Base-by-base conservation (phyloP, 345 rosid species). In the Rhodamnia argentea region DNA sequence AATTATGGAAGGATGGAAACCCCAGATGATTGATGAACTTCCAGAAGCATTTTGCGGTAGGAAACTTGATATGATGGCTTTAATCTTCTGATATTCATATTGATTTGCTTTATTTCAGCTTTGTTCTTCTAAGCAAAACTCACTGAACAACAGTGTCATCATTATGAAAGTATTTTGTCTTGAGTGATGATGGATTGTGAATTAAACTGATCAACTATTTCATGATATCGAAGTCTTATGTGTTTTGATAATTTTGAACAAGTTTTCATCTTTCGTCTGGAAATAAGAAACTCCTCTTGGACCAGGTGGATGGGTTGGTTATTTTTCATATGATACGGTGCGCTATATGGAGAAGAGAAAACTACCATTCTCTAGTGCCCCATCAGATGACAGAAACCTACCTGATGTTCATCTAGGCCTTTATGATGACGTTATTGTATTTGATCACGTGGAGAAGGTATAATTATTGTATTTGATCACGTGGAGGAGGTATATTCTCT, bases 301-400 rank as follows among this genome's bases (percentile, higher is more conserved):
- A 70, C 84, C 88, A 97, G 99, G 98, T 91, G 99, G 99, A 9
- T 96, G 99, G 98, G 99, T 96, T 56, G 99, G 98, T 52, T 97
- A 94, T 87, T 96, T 97, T 86, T 97, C 98, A 7, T 97, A 97
- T 89, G 99, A 97, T 87, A 97, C 99, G 1, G 96, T 97, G 86
- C 93, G 98, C 50, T 97, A 90, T 85, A 96, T 88, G 12, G 99
- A 96, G 94, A 97, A 91, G 92, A 97, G 95, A 90, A 97, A 95
- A 90, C 89, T 96, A 44, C 95, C 98, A 3, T 97, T 97, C 87
- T 88, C 91, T 57, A 64, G 85, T 87, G 96, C 98, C 78, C 98
- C 98, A 9, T 87, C 86, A 22, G 98, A 97, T 91, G 99, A 97
- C 83, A 94, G 98, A 89, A 94, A 92, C 75, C 99, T 96, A 86